phyloP scores from a whole-genome alignment of 345 rosid species.

The Boechera divaricarpa region DNA sequence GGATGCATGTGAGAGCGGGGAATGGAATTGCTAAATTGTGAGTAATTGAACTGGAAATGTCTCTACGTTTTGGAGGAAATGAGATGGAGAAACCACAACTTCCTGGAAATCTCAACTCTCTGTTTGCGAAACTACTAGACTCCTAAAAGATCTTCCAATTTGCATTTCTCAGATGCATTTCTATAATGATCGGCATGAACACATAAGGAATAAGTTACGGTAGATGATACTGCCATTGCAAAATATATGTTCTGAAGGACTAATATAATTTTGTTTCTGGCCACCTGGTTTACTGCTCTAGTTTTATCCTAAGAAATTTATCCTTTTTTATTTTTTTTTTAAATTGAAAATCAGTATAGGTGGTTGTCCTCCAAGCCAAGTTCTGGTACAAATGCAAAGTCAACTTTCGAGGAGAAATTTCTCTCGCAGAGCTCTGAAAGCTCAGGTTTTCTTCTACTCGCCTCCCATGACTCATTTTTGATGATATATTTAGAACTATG shows the following conservation, averaged over 20 bases:
- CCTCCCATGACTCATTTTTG: neutral
- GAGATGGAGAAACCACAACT: conserved; percentile 25
- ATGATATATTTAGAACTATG: conserved; percentile 12
- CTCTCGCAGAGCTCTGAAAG: conserved; percentile 90
- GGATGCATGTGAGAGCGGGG: conserved; percentile 22
- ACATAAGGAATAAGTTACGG: conserved; percentile 9
- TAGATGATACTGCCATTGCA: conserved; percentile 30
- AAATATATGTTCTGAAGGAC: conserved; percentile 22
- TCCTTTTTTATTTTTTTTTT: conserved; percentile 40
- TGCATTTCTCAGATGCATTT: neutral
- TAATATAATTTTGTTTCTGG: conserved; percentile 16
- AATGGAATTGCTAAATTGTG: conserved; percentile 1
- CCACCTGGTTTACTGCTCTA: conserved; percentile 16
- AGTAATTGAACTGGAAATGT: conserved; percentile 22
- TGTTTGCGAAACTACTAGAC: conserved; percentile 1
- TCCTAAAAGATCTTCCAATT: conserved; percentile 11
- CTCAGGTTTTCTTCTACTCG: conserved; percentile 69
- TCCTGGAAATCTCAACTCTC: neutral
- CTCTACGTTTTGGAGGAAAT: conserved; percentile 15
- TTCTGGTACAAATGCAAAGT: conserved; percentile 60
- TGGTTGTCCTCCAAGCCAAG: conserved; percentile 96
- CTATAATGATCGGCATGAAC: conserved; percentile 4
- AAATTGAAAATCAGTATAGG: conserved; percentile 75
- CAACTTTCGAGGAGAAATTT: conserved; percentile 95
- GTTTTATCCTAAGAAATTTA: neutral